Conservation (phyloP, 257 asterid genomes). For the Knoxia roxburghii region DNA sequence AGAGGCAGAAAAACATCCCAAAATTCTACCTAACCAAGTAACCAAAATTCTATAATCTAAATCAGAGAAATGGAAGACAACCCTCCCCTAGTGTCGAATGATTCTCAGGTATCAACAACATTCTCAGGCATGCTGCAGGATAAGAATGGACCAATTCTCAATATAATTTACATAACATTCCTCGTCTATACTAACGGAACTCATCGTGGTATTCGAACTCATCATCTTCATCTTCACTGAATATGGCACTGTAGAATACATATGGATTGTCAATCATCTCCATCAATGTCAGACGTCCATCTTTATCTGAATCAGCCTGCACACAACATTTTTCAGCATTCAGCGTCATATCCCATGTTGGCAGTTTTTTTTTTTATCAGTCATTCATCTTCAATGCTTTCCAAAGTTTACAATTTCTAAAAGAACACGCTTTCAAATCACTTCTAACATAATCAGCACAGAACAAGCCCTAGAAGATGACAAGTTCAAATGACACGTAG, state of each 20-base stretch:
- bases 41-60: background rate
- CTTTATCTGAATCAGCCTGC: slow-evolving; percentile 93
- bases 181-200: slow-evolving; percentile 47
- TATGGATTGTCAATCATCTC: slow-evolving; percentile 93
- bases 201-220: slow-evolving; percentile 73
- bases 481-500: background rate
- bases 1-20: background rate
- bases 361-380: too few relatives aligned
- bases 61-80: background rate
- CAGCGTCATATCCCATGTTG: background rate
- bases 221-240: slow-evolving; percentile 70
- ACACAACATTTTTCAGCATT: background rate
- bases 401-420: too few relatives aligned
- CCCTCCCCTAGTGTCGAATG: background rate
- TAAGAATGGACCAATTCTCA: background rate
- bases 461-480: background rate
- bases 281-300: slow-evolving; percentile 64
- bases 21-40: background rate
- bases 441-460: background rate
- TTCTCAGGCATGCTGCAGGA: background rate
- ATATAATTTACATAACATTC: background rate
- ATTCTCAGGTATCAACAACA: background rate
- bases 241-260: slow-evolving; percentile 85
- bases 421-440: background rate
- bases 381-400: too few relatives aligned